Conservation (phyloP, 139 green algal species). For the Mychonastes homosphaera region DNA sequence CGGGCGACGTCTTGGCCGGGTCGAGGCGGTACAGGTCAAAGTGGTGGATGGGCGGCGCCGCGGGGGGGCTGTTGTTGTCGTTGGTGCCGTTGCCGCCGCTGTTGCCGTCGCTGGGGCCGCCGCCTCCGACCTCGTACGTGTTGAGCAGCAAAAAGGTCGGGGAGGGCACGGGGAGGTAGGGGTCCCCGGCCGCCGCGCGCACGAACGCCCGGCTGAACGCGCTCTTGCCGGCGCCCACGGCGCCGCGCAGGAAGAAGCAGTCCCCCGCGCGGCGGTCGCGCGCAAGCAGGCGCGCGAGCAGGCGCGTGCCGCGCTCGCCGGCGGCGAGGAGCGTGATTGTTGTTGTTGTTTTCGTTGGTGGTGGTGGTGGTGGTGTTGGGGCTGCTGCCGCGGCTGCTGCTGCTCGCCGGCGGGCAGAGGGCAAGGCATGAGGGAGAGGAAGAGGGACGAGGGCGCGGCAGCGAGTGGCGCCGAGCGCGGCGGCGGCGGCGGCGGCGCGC, state of each 20-base stretch:
- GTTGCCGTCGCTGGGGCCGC: background rate
- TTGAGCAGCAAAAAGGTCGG: slow-evolving; percentile 79
- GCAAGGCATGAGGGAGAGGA: too few species aligned
- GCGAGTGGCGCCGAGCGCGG: too few species aligned
- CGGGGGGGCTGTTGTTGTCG: background rate
- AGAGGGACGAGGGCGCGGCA: too few species aligned
- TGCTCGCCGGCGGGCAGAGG: too few species aligned
- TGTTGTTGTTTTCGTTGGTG: too few species aligned
- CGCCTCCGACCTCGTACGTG: slow-evolving; percentile 55
- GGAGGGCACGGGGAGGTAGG: slow-evolving; percentile 58
- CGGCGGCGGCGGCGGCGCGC: too few species aligned
- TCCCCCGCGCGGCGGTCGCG: slow-evolving; percentile 28
- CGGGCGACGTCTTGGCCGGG: background rate
- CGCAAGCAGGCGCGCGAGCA: slow-evolving; percentile 30
- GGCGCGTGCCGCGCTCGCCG: slow-evolving; percentile 4
- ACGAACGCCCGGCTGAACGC: slow-evolving; percentile 74
- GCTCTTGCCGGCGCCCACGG: slow-evolving; percentile 74
- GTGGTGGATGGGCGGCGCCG: slow-evolving; percentile 55
- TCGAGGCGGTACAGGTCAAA: slow-evolving; percentile 72
- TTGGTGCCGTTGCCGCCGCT: background rate
- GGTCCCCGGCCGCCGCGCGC: slow-evolving; percentile 40
- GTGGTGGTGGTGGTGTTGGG: too few species aligned
- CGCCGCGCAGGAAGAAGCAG: slow-evolving; percentile 53
- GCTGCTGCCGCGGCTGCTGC: too few species aligned
- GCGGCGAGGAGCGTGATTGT: slow-evolving; percentile 11